These are phyloP conservation scores for Camelina laxa DNA, from an alignment of 345 rosid species.

Conservation along the genomic window DNA sequence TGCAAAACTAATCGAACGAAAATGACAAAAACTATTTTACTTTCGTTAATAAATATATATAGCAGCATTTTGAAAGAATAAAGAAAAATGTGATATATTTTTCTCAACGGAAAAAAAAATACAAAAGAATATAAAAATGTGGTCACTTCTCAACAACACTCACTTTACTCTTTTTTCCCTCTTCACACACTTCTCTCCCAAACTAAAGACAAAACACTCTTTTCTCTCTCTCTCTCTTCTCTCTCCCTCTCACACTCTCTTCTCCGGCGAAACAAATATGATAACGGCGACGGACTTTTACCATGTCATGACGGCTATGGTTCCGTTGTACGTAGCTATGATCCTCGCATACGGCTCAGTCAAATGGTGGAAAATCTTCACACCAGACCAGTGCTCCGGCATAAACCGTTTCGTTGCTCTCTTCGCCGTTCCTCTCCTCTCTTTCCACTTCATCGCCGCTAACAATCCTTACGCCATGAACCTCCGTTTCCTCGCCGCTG, in stretches of 20 bases:
- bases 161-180: constrained; percentile 30
- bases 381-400: constrained; percentile 97
- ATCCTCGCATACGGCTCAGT: constrained; percentile 93
- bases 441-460: constrained; percentile 75
- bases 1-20: not conserved
- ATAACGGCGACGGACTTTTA: constrained; percentile 75
- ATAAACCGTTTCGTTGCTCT: constrained; percentile 98
- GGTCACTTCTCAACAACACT: constrained; percentile 22
- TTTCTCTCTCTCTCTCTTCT: not conserved
- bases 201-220: constrained; percentile 14
- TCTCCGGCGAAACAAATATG: constrained; percentile 52
- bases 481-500: constrained; percentile 61
- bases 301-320: constrained; percentile 99
- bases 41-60: too few relatives aligned
- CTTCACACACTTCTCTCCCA: constrained; percentile 11
- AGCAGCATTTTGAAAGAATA: too few relatives aligned
- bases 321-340: constrained; percentile 99
- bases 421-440: constrained; percentile 96
- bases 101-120: not conserved
- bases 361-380: constrained; percentile 98
- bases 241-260: not conserved
- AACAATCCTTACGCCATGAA: constrained; percentile 59
- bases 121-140: constrained; percentile 32
- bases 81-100: too few relatives aligned
- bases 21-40: not conserved